Base-by-base conservation (phyloP, 345 rosid species). In the Pugionium cornutum region DNA sequence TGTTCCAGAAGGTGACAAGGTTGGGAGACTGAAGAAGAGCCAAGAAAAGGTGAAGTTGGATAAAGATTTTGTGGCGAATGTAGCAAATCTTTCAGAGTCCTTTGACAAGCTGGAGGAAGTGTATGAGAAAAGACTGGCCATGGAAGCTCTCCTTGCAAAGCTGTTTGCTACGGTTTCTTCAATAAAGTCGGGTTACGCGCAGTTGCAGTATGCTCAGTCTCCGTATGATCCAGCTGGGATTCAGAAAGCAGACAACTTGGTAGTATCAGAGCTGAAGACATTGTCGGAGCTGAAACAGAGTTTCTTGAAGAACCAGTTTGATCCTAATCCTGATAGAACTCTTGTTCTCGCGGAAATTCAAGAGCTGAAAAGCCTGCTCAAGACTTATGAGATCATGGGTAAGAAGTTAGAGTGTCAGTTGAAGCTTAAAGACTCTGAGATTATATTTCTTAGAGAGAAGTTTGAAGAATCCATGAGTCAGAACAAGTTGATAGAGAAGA, bases 271-370 rank as follows among this genome's bases (percentile, higher is more conserved):
- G 67, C 53, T 94, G 75, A 88, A 84, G 81, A 78, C 73, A 25
- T 71, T 94, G 76, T 88, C 97, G 0, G 92, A 88, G 64, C 48
- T 94, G 76, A 94, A 94, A 83, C 95, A 76, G 50, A 80, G 92
- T 65, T 86, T 70, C 65, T 59, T 81, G 68, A 90, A 85, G 76
- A 94, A 85, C 39, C 92, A 90, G 77, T 79, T 75, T 4, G 95
- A 90, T 79, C 73, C 74, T 43, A 78, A 83, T 2, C 89, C 89
- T 0, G 88, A 83, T 63, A 75, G 60, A n/a, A 64, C 84, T 3
- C 49, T 91, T 48, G 53, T 77, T 36, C 64, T 68, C 8, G 97
- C 96, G 1, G 99, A 95, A 37, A 75, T 89, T 67, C 83, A 84
- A 68, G 99, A 95, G 70, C 87, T 75, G 66, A 86, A 82, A 74